A percentile compares a stretch with the other conserved stretches of the same genome.
phyloP scores from a whole-genome alignment of 768 basidiomycete genomes.

The Paxillus rubicundulus region DNA sequence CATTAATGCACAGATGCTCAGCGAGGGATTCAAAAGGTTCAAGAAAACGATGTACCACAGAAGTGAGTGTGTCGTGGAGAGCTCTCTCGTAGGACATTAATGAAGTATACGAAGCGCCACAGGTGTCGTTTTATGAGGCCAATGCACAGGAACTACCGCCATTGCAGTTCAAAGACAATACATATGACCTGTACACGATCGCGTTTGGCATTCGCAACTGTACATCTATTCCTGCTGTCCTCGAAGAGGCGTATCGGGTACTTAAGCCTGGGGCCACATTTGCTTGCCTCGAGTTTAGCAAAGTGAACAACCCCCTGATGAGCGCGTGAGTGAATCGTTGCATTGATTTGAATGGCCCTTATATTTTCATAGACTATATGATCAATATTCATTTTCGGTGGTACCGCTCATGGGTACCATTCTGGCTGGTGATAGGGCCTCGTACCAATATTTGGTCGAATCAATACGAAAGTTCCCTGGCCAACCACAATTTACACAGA shows the following conservation, averaged over 20 bases:
- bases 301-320: slow-evolving; percentile 83
- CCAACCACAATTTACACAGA: slow-evolving; percentile 81
- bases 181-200: slow-evolving; percentile 96
- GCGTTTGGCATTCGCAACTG: slow-evolving; percentile 98
- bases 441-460: slow-evolving; percentile 97
- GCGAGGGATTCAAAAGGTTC: slow-evolving; percentile 85
- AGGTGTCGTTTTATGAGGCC: slow-evolving; percentile 88
- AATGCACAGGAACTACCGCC: slow-evolving; percentile 82
- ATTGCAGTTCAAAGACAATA: slow-evolving; percentile 69
- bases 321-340: slow-evolving; percentile 59
- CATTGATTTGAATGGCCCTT: slow-evolving; percentile 3
- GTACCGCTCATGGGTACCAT: slow-evolving; percentile 97
- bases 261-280: slow-evolving; percentile 96
- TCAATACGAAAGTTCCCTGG: slow-evolving; percentile 93
- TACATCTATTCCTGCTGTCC: slow-evolving; percentile 85
- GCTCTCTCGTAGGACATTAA: neutral
- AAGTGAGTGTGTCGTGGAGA: slow-evolving; percentile 51
- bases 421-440: slow-evolving; percentile 89
- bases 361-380: slow-evolving; percentile 64
- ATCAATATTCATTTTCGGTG: slow-evolving; percentile 92
- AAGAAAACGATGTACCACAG: slow-evolving; percentile 99
- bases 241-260: slow-evolving; percentile 88
- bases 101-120: slow-evolving; percentile 60
- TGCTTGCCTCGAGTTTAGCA: slow-evolving; percentile 95
- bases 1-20: slow-evolving; percentile 94